Conservation (phyloP, 306 rosid genomes). For the Glycine soja region DNA sequence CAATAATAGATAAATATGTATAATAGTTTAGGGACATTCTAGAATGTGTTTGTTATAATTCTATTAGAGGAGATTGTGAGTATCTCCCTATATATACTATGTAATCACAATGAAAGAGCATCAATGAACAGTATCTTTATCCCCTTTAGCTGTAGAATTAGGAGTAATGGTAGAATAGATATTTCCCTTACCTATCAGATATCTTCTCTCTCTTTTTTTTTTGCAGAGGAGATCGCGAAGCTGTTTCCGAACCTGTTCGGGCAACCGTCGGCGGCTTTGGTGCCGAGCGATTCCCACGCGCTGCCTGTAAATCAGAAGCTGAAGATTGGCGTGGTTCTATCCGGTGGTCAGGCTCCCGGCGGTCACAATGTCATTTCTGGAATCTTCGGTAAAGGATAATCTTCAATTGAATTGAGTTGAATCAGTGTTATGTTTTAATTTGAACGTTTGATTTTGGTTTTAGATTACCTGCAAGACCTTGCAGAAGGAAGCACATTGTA, state of each 20-base stretch:
- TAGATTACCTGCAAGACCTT: constrained; percentile 91
- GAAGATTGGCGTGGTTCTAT: constrained; percentile 92
- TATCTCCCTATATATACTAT: no score
- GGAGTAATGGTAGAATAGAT: no score
- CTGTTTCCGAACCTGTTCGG: constrained; percentile 85
- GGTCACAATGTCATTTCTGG: constrained; percentile 98
- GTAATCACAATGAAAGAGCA: no score
- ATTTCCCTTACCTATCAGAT: no score
- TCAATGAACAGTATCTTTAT: no score
- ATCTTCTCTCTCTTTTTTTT: constrained; percentile 21
- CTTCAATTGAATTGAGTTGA: background rate
- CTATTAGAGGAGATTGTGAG: no score
- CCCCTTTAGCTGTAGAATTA: no score
- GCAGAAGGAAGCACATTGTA: constrained; percentile 85
- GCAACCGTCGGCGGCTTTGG: constrained; percentile 79
- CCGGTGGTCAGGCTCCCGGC: constrained; percentile 99
- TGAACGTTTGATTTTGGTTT: constrained; percentile 27
- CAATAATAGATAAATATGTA: no score
- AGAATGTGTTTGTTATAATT: no score
- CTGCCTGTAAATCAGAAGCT: constrained; percentile 54
- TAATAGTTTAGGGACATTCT: no score
- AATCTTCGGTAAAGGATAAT: constrained; percentile 69
- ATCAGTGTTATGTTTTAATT: constrained; percentile 12
- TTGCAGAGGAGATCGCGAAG: constrained; percentile 85
- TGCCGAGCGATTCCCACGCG: constrained; percentile 53